Conservation (phyloP, 108 stramenopile genomes). For the Nitzschia sp. region DNA sequence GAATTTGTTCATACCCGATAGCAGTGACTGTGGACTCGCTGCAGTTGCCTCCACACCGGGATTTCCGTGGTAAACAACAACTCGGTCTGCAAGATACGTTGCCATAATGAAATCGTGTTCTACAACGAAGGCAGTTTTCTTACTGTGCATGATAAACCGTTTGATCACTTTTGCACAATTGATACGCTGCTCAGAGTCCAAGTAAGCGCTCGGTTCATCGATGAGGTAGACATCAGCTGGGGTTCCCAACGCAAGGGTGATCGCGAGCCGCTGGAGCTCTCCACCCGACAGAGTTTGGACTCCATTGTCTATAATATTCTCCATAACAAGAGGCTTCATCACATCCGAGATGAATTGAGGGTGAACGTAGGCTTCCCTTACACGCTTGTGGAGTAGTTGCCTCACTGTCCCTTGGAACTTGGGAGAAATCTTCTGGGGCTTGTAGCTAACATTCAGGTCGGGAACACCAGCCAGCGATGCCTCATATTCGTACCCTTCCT, state of each 20-base stretch:
- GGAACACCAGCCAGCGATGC: conserved; percentile 91
- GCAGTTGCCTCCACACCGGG: conserved; percentile 98
- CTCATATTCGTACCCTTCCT: conserved; percentile 78
- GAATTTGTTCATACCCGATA: conserved; percentile 99
- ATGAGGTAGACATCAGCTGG: conserved; percentile 99
- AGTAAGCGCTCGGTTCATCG: conserved; percentile 98
- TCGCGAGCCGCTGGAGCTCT: conserved; percentile 98
- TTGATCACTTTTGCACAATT: conserved; percentile 99
- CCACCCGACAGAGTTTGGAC: conserved; percentile 98
- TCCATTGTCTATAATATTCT: conserved; percentile 95
- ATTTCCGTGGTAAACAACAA: conserved; percentile 95
- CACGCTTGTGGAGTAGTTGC: conserved; percentile 95
- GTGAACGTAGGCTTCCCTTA: conserved; percentile 94
- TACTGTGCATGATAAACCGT: conserved; percentile 97
- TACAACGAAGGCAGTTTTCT: conserved; percentile 98
- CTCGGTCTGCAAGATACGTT: conserved; percentile 97
- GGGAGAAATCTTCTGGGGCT: conserved; percentile 99
- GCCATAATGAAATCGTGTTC: conserved; percentile 99
- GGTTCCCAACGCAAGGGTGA: conserved; percentile 92
- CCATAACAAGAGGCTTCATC: conserved; percentile 95
- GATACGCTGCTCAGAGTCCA: conserved; percentile 99
- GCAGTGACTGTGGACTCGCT: conserved; percentile 89
- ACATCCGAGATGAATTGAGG: conserved; percentile 98
- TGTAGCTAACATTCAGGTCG: conserved; percentile 96
- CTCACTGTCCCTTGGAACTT: conserved; percentile 96